These are phyloP conservation scores for Phaeomoniella chlamydospora DNA, from an alignment of 2,329 filamentous ascomycete genomes.

Conservation along the genomic window DNA sequence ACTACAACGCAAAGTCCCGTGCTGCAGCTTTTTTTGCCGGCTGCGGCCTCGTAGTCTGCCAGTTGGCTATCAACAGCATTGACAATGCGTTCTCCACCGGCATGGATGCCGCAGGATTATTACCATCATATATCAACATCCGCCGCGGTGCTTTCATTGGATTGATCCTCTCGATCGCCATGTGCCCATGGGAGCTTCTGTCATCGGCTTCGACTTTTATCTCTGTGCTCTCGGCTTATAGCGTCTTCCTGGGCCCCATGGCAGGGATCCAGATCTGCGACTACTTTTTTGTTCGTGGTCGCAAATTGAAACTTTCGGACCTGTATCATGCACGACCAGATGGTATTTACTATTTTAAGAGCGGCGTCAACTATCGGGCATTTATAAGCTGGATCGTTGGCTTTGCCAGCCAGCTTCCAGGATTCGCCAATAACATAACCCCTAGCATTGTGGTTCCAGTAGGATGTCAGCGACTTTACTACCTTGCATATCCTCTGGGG, in stretches of 20 bases:
- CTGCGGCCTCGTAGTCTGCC: conserved; percentile 27
- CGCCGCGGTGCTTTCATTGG: conserved; percentile 37
- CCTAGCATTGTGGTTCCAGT: conserved; percentile 12
- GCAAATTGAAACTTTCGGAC: conserved; percentile 26
- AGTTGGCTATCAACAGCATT: conserved; percentile 30
- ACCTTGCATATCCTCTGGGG: conserved; percentile 26
- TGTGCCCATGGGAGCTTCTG: conserved; percentile 39
- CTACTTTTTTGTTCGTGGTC: conserved; percentile 19
- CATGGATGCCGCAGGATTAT: conserved; percentile 40
- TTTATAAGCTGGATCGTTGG: conserved; percentile 24
- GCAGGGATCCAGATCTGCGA: conserved; percentile 17
- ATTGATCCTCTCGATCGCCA: conserved; percentile 26
- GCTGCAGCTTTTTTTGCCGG: conserved; percentile 33
- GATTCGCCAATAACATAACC: conserved; percentile 13
- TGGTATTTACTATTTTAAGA: conserved; percentile 26
- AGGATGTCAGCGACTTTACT: conserved; percentile 23
- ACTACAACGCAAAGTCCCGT: conserved; percentile 18
- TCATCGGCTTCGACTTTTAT: conserved; percentile 31
- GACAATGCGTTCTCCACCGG: conserved; percentile 36
- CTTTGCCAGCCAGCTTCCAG: conserved; percentile 16
- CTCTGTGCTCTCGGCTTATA: conserved; percentile 28
- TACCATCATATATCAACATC: conserved; percentile 41
- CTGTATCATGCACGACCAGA: conserved; percentile 23
- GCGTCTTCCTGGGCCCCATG: conserved; percentile 31
- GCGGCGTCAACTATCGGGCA: conserved; percentile 30